Conservation (phyloP, 176 grass and related monocot genomes). For the Guadua angustifolia region DNA sequence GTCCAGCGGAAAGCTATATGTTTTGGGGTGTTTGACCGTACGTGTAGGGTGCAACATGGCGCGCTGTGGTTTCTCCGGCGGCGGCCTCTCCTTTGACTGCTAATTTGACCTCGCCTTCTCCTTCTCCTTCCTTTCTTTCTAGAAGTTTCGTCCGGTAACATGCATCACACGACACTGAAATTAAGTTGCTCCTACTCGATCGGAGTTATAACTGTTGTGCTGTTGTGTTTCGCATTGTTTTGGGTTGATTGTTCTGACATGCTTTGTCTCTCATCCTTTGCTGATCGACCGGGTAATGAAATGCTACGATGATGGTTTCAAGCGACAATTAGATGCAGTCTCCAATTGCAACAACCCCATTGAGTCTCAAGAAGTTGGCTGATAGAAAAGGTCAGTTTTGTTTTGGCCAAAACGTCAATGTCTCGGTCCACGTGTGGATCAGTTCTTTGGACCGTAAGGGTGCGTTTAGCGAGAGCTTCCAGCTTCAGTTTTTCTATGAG, state of each 20-base stretch:
- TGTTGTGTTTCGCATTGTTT: not conserved
- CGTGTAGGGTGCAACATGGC: constrained; percentile 22
- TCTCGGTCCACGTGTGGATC: not conserved
- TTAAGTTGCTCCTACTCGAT: not conserved
- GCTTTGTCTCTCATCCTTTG: not conserved
- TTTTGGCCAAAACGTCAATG: not conserved
- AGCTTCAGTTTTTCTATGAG: too few relatives aligned
- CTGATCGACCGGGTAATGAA: not conserved
- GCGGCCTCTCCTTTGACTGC: constrained; percentile 28
- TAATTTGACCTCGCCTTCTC: not conserved
- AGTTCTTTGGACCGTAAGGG: too few relatives aligned
- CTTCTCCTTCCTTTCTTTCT: not conserved
- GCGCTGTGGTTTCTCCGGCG: constrained; percentile 40
- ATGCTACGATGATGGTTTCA: not conserved
- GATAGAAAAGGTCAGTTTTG: not conserved
- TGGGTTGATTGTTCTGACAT: not conserved
- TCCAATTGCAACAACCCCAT: not conserved
- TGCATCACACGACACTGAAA: not conserved
- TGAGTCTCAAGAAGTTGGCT: not conserved
- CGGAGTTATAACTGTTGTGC: not conserved
- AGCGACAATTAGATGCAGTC: not conserved
- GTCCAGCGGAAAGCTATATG: constrained; percentile 32
- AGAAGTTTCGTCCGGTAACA: not conserved
- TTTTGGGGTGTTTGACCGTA: constrained; percentile 21
- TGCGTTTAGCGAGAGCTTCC: too few relatives aligned